Conservation (phyloP, 192 early-diverging fungal genomes). For the Coemansia sp. region DNA sequence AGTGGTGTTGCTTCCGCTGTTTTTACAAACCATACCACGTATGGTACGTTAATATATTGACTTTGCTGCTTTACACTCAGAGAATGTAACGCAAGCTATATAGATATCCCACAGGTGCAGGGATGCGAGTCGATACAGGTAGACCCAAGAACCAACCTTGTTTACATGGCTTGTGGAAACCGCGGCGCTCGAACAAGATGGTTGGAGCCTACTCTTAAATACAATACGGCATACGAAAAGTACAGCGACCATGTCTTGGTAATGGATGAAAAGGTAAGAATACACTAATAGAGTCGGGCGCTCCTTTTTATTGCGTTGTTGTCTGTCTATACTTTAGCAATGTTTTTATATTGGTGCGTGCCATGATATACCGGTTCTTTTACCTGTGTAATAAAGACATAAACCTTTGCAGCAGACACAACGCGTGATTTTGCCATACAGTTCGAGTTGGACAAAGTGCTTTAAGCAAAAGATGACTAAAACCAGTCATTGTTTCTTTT, state of each 20-base stretch:
- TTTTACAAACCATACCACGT: not conserved
- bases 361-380: not conserved
- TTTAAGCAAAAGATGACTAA: too few relatives aligned
- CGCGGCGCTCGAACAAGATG: slow-evolving; percentile 52
- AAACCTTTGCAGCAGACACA: not conserved
- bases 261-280: slow-evolving; percentile 58
- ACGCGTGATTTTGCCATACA: too few relatives aligned
- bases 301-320: not conserved
- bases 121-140: slow-evolving; percentile 64
- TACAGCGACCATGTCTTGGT: slow-evolving; percentile 51
- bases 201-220: slow-evolving; percentile 39
- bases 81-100: not conserved
- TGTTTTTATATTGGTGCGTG: not conserved
- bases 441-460: too few relatives aligned
- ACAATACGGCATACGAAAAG: slow-evolving; percentile 18
- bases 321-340: not conserved
- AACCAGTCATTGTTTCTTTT: too few relatives aligned
- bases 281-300: not conserved
- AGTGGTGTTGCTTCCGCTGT: not conserved
- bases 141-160: slow-evolving; percentile 56
- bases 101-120: slow-evolving; percentile 47
- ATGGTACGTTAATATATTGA: not conserved
- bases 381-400: not conserved
- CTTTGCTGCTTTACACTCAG: too few relatives aligned
- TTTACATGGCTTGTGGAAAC: slow-evolving; percentile 60